These are phyloP conservation scores for Cladosporium sp. DNA, from an alignment of 2,329 filamentous ascomycete genomes.

Conservation along the genomic window DNA sequence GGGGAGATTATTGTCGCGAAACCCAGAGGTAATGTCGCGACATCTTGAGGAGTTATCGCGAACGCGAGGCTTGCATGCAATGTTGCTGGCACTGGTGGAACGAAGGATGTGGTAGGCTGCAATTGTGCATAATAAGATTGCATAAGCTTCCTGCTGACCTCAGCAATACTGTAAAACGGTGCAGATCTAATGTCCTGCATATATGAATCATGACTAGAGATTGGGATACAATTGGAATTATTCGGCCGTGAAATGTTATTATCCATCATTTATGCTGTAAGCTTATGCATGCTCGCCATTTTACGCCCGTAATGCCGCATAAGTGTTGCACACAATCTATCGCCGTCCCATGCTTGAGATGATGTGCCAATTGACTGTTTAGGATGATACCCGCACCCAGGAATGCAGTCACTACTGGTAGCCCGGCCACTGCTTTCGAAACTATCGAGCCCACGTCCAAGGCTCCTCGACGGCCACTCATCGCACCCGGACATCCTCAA, in stretches of 20 bases:
- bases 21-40: background rate
- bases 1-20: background rate
- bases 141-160: background rate
- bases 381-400: background rate
- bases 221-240: background rate
- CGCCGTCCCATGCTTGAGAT: background rate
- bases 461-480: background rate
- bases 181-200: background rate
- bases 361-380: background rate
- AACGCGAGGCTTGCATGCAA: background rate
- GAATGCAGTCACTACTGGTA: background rate
- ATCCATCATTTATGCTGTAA: background rate
- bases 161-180: background rate
- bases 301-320: background rate
- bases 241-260: background rate
- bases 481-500: constrained; percentile 25
- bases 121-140: background rate
- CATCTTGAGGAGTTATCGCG: background rate
- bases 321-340: background rate
- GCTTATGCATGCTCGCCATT: background rate
- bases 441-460: background rate
- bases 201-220: background rate
- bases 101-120: background rate
- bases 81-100: background rate
- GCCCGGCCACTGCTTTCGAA: background rate